Conservation (phyloP, 73 alveolate species). For the Symbiodinium pilosum region DNA sequence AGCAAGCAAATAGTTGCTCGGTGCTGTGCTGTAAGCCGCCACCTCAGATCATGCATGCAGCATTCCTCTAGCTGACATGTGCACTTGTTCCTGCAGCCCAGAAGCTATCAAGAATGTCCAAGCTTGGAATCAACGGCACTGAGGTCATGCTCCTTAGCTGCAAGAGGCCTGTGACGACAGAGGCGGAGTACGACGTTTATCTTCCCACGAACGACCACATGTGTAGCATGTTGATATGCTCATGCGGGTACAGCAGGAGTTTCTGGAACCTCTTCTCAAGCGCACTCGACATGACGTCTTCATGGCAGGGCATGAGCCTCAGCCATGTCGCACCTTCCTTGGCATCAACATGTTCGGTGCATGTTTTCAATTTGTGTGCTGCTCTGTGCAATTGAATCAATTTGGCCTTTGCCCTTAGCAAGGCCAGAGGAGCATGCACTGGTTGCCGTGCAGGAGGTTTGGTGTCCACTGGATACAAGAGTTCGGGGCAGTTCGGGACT, state of each 20-base stretch:
- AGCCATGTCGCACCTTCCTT: not conserved
- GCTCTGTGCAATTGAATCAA: not conserved
- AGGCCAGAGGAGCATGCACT: slow-evolving; percentile 84
- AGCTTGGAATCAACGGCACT: too few relatives aligned
- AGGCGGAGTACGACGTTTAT: not conserved
- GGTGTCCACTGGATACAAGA: too few relatives aligned
- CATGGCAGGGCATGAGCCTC: slow-evolving; percentile 47
- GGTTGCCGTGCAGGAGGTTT: slow-evolving; percentile 23
- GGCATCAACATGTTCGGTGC: not conserved
- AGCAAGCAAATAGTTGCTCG: not conserved
- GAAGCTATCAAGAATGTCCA: too few relatives aligned
- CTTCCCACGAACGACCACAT: not conserved
- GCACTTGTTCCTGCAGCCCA: too few relatives aligned
- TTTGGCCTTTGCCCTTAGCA: too few relatives aligned
- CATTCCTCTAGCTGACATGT: too few relatives aligned
- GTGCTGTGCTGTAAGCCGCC: not conserved
- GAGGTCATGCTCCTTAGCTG: slow-evolving; percentile 75
- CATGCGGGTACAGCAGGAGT: too few relatives aligned
- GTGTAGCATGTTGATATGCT: too few relatives aligned
- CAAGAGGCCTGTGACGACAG: slow-evolving; percentile 77
- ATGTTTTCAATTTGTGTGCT: not conserved
- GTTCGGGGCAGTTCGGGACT: too few relatives aligned
- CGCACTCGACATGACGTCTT: slow-evolving; percentile 85
- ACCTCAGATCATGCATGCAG: too few relatives aligned
- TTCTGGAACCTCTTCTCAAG: slow-evolving; percentile 75